Conservation (phyloP, 2,329 filamentous ascomycete species). For the Ceratocystis alfenasii region DNA sequence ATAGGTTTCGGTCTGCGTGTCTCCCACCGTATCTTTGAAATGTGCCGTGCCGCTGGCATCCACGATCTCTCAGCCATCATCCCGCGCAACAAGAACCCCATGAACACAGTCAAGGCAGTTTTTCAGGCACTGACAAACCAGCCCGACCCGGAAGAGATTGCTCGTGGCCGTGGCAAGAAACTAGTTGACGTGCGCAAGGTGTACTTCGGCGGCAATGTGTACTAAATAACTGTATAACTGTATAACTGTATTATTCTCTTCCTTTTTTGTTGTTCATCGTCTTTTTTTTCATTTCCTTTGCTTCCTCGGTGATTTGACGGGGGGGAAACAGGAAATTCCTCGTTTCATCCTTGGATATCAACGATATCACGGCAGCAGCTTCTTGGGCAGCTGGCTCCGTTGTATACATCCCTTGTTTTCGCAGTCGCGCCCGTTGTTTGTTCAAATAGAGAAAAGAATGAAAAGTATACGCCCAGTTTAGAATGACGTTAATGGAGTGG, state of each 20-base stretch:
- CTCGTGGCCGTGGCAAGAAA: slow-evolving; percentile 82
- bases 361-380: slow-evolving; percentile 2
- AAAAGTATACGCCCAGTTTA: background rate
- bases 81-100: slow-evolving; percentile 78
- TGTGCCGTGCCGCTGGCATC: slow-evolving; percentile 78
- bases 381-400: background rate
- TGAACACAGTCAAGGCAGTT: slow-evolving; percentile 94
- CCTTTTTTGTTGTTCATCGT: slow-evolving; percentile 1
- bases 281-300: background rate
- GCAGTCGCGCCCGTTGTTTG: background rate
- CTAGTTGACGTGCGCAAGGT: slow-evolving; percentile 92
- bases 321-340: background rate
- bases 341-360: slow-evolving; percentile 16
- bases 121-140: slow-evolving; percentile 74
- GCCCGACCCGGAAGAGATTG: slow-evolving; percentile 77
- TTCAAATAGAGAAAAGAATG: slow-evolving; percentile 10
- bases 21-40: slow-evolving; percentile 85
- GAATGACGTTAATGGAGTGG: background rate
- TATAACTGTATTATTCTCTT: slow-evolving; percentile 1
- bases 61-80: slow-evolving; percentile 75
- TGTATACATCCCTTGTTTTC: too few relatives aligned
- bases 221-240: slow-evolving; percentile 31
- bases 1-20: slow-evolving; percentile 87
- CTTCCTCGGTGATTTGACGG: background rate
- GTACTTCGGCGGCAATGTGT: slow-evolving; percentile 76